Base-by-base conservation (phyloP, 345 rosid genomes). In the Arabis hirsuta region DNA sequence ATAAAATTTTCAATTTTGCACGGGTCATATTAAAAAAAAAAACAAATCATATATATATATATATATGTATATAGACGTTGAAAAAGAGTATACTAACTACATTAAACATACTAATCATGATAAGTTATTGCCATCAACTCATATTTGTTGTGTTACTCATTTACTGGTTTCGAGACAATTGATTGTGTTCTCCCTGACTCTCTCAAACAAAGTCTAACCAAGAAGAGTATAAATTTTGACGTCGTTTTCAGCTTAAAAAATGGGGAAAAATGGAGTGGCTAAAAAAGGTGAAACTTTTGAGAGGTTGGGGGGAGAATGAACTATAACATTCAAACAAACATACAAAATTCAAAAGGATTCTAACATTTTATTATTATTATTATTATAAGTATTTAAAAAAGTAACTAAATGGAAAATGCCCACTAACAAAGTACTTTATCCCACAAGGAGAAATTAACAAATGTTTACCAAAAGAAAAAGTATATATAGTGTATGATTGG, bases 381-480 rank as follows among this genome's bases (percentile, higher is more conserved):
- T 26, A 45, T 54, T 24, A 55, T 11, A 22, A 52, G 41, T 74
- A 75, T 48, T 65, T 31, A 31, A 29, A 38, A 76, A 76, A 48
- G 65, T 39, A 55, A 62, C 52, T 62, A 47, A 62, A 55, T 76
- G 65, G 55, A 69, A 76, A 85, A 90, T 89, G 83, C 96, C 98
- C 95, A 91, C 96, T 91, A 78, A 83, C 48, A 65, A 70, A 59
- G 56, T 45, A 76, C 74, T 83, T 83, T 85, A 74, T 74, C 43
- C 31, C 48, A 58, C 70, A 75, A 73, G 62, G 32, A 69, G 77
- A 69, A 63, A 47, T 69, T 76, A 57, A 76, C 34, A 69, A 76
- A 69, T 62, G 69, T 45, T 53, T 39, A 50, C 16, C 16, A 69
- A 69, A 76, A 69, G 74, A 69, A 48, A 76, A 69, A 69, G 71